phyloP scores from a whole-genome alignment of 163 green algal genomes.

The Dunaliella salina region DNA sequence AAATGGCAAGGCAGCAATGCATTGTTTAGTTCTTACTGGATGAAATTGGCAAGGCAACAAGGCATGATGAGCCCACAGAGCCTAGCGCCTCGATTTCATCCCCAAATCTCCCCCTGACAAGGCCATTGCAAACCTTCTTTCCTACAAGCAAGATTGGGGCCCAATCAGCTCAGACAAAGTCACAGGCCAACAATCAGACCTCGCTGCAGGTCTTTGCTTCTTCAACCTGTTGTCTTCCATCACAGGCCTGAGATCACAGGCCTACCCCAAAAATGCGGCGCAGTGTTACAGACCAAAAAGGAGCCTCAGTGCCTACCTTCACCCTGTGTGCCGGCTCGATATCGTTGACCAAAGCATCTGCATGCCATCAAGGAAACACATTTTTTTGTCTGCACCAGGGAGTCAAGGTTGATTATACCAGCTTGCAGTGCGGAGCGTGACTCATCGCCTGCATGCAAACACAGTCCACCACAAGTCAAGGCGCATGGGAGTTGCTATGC shows the following conservation, averaged over 20 bases:
- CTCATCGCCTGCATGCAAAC: too few species aligned
- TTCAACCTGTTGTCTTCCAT: background rate
- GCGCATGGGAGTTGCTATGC: too few species aligned
- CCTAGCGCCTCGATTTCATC: background rate
- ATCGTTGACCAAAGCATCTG: constrained; percentile 37
- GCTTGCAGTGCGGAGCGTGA: too few species aligned
- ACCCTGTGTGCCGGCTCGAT: constrained; percentile 30
- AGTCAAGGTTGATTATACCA: too few species aligned
- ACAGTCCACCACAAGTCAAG: too few species aligned
- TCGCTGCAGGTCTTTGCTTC: background rate
- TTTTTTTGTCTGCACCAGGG: too few species aligned
- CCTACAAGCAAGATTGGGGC: background rate
- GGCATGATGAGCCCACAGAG: too few species aligned
- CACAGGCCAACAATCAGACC: background rate
- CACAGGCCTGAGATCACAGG: too few species aligned
- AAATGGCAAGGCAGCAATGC: constrained; percentile 1
- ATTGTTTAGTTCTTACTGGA: background rate
- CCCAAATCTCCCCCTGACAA: background rate
- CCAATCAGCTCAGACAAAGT: too few species aligned
- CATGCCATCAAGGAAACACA: too few species aligned
- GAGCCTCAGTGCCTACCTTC: background rate
- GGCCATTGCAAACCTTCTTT: background rate
- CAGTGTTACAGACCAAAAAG: background rate
- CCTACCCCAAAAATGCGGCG: background rate
- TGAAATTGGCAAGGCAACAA: background rate